phyloP scores from a whole-genome alignment of 495 filamentous ascomycete genomes.

The Aspergillus sparsus region DNA sequence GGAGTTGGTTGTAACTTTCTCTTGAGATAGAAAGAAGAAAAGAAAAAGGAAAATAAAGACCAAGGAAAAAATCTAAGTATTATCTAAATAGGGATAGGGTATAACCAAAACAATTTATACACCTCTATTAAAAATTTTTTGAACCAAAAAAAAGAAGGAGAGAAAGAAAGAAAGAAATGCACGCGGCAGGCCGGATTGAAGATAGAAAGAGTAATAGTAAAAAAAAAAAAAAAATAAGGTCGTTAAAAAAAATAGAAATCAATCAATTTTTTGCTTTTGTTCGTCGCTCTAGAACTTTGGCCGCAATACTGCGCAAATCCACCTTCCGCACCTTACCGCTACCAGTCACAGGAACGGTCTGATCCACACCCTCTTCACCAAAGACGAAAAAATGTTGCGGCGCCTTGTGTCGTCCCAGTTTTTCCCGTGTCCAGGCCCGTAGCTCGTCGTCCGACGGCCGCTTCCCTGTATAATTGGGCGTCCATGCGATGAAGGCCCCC shows the following conservation, averaged over 20 bases:
- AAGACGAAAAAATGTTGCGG: slow-evolving; percentile 67
- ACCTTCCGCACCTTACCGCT: slow-evolving; percentile 74
- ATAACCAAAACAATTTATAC: too few species aligned
- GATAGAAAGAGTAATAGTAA: too few species aligned
- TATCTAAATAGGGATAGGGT: too few species aligned
- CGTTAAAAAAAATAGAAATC: background rate
- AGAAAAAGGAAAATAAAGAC: too few species aligned
- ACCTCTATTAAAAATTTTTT: too few species aligned
- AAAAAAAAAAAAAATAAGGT: too few species aligned
- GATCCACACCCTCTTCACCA: slow-evolving; percentile 58
- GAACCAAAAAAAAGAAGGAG: too few species aligned
- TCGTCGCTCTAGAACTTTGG: slow-evolving; percentile 43
- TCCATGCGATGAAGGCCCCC: slow-evolving; percentile 56
- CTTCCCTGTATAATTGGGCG: slow-evolving; percentile 23
- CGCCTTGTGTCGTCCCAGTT: slow-evolving; percentile 67
- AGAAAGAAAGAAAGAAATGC: too few species aligned
- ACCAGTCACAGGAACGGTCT: slow-evolving; percentile 61
- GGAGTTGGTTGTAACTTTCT: too few species aligned
- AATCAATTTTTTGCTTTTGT: background rate
- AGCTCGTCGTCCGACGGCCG: slow-evolving; percentile 53
- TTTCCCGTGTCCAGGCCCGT: slow-evolving; percentile 58
- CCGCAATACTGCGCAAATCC: slow-evolving; percentile 61
- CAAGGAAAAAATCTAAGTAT: too few species aligned
- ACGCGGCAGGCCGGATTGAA: too few species aligned
- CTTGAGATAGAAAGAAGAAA: too few species aligned